A percentile compares a stretch with the other conserved stretches of the same genome.
phyloP scores from a whole-genome alignment of 345 rosid genomes.

The Cardamine resedifolia region DNA sequence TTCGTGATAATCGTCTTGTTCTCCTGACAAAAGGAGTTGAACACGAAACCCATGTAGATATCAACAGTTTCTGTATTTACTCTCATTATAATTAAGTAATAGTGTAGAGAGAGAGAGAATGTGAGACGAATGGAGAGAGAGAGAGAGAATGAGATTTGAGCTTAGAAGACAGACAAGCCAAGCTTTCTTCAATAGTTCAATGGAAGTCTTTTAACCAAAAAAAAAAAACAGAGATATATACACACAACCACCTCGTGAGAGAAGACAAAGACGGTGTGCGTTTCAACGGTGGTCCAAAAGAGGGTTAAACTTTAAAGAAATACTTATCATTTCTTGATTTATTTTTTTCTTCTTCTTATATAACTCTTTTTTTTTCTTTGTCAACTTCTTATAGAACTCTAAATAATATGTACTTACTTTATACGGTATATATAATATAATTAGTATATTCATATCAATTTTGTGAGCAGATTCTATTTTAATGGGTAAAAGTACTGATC shows the following conservation, averaged over 20 bases:
- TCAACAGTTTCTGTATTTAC: slow-evolving; percentile 23
- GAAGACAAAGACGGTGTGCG: slow-evolving; percentile 37
- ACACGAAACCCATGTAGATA: slow-evolving; percentile 32
- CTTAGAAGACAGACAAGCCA: slow-evolving; percentile 20
- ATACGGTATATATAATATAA: neutral
- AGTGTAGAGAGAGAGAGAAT: slow-evolving; percentile 1
- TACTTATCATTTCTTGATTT: slow-evolving; percentile 8
- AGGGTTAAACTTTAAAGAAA: neutral
- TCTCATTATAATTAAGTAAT: slow-evolving; percentile 26
- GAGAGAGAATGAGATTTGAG: slow-evolving; percentile 7
- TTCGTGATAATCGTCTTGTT: slow-evolving; percentile 15
- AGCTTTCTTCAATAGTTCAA: slow-evolving; percentile 31
- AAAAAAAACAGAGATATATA: slow-evolving; percentile 28
- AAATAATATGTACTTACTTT: neutral
- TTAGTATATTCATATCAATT: too few relatives aligned
- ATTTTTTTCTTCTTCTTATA: neutral
- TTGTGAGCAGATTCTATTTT: neutral
- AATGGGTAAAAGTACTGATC: neutral
- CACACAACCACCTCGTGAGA: slow-evolving; percentile 35
- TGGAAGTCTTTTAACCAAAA: slow-evolving; percentile 14
- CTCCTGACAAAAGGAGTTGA: slow-evolving; percentile 31
- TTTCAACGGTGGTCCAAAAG: slow-evolving; percentile 29
- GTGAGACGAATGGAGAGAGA: neutral
- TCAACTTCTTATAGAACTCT: neutral
- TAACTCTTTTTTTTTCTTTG: neutral